Base-by-base conservation (phyloP, 2,329 filamentous ascomycete species). In the Helotiales sp. region DNA sequence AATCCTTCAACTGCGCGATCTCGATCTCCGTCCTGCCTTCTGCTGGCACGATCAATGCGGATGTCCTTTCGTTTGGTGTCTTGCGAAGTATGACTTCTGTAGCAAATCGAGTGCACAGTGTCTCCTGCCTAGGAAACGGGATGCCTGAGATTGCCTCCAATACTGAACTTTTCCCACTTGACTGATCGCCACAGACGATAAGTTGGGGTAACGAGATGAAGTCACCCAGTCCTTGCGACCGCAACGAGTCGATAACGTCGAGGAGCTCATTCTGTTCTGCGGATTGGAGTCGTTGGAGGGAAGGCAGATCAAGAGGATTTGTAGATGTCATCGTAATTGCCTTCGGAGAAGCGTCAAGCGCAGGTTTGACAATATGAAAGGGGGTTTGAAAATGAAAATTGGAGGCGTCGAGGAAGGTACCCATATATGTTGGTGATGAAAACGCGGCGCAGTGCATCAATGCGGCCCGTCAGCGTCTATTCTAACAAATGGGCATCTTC, bases 191-290 rank as follows among this genome's bases (percentile, higher is more conserved):
- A 30, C 54, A 56, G 29, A 56, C 54, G 31, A 56, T 47, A 4
- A 80, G 67, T 71, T 82, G 74, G 59, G 76, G 69, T 66, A 79
- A 74, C 66, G 54, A 53, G 10, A 55, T 49, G 24, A 64, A 40
- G 15, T 63, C 57, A 22, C 60, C 53, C n/a, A 64, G 27, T 5
- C 57, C 60, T 24, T 31, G n/a, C 22, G 55, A 56, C 19, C 79
- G 79, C 24, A 84, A 76, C 54, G 78, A 80, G 65, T 83, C 80
- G 54, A 84, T 77, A 54, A 82, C 76, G 62, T 86, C 79, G 47
- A 85, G 74, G 36, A 85, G 76, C 34, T 78, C 77, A 19, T 77
- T 76, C 71, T 84, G 81, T 66, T 85, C 81, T 55, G 76, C 71
- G 7, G 58, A 57, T 29, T 60, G 63, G 3, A 67, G 51, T 19